Evolutionary conservation across 306 rosid species (phyloP).

Genomic region (Purshia tridentata): DNA sequence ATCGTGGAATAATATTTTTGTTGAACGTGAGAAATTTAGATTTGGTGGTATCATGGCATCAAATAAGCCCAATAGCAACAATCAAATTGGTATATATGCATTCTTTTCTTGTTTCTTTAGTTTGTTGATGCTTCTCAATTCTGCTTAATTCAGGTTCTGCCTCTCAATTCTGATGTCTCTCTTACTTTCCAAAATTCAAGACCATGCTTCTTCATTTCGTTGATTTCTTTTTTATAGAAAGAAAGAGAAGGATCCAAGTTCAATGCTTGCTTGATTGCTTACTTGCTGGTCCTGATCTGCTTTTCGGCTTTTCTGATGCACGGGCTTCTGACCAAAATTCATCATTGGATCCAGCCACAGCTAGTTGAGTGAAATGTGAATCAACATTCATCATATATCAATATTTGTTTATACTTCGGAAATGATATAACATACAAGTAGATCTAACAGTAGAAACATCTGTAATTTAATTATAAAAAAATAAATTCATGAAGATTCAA

Average conservation of each 20-base stretch:
- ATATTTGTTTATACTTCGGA: too few relatives aligned
- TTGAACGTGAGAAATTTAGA: too few relatives aligned
- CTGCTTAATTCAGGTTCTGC: neutral
- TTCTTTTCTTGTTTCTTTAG: too few relatives aligned
- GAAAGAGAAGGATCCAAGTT: slow-evolving; percentile 5
- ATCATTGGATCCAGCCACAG: slow-evolving; percentile 26
- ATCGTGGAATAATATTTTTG: too few relatives aligned
- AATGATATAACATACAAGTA: too few relatives aligned
- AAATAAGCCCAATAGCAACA: too few relatives aligned
- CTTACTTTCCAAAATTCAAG: neutral
- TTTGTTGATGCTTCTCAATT: too few relatives aligned
- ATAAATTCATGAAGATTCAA: too few relatives aligned
- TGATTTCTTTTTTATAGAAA: neutral
- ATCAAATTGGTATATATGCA: too few relatives aligned
- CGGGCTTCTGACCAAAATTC: slow-evolving; percentile 19
- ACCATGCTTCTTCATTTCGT: neutral
- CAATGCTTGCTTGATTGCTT: slow-evolving; percentile 20
- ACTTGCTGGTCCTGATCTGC: neutral
- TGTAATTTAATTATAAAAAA: too few relatives aligned
- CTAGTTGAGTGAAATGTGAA: slow-evolving; percentile 2
- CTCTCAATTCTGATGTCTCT: neutral
- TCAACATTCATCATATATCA: slow-evolving; percentile 18
- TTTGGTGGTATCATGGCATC: too few relatives aligned
- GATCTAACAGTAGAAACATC: too few relatives aligned
- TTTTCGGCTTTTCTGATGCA: slow-evolving; percentile 37